phyloP scores from a whole-genome alignment of 2,329 filamentous ascomycete genomes.

The Aspergillus uvarum region DNA sequence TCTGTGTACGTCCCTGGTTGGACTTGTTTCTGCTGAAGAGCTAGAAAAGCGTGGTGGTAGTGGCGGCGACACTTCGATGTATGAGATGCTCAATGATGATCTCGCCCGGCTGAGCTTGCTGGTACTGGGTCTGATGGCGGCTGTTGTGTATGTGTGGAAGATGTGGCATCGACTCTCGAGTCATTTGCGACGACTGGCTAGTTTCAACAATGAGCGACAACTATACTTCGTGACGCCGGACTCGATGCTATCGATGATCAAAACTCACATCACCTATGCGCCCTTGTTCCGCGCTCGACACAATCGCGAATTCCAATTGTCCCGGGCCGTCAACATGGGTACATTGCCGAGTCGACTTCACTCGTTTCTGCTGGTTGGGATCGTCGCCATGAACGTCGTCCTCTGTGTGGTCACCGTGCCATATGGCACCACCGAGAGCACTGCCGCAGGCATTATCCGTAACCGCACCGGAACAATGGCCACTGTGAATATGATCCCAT shows the following conservation, averaged over 20 bases:
- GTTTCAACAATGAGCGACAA: conserved; percentile 76
- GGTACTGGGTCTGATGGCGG: conserved; percentile 64
- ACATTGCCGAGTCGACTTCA: conserved; percentile 50
- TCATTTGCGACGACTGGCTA: conserved; percentile 71
- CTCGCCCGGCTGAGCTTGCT: conserved; percentile 63
- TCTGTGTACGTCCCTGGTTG: conserved; percentile 28
- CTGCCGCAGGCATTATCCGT: conserved; percentile 41
- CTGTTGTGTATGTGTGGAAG: conserved; percentile 66
- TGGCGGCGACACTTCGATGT: conserved; percentile 19
- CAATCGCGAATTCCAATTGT: conserved; percentile 47
- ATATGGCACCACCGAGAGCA: conserved; percentile 34
- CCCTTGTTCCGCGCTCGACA: conserved; percentile 46
- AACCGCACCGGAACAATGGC: conserved; percentile 46
- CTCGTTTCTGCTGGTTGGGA: conserved; percentile 40
- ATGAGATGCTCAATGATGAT: conserved; percentile 50
- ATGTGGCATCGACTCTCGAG: conserved; percentile 59
- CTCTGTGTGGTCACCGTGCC: conserved; percentile 52
- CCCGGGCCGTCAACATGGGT: conserved; percentile 46
- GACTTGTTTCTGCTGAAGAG: conserved; percentile 28
- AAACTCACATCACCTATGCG: conserved; percentile 62
- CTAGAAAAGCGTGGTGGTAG: conserved; percentile 26
- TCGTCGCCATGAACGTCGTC: conserved; percentile 47
- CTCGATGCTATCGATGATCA: conserved; percentile 62
- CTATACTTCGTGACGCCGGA: conserved; percentile 69
- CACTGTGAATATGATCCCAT: conserved; percentile 45